A percentile compares a stretch with the other conserved stretches of the same genome.
phyloP scores from a whole-genome alignment of 2,329 filamentous ascomycete species.

The Fusarium pseudonygamai region DNA sequence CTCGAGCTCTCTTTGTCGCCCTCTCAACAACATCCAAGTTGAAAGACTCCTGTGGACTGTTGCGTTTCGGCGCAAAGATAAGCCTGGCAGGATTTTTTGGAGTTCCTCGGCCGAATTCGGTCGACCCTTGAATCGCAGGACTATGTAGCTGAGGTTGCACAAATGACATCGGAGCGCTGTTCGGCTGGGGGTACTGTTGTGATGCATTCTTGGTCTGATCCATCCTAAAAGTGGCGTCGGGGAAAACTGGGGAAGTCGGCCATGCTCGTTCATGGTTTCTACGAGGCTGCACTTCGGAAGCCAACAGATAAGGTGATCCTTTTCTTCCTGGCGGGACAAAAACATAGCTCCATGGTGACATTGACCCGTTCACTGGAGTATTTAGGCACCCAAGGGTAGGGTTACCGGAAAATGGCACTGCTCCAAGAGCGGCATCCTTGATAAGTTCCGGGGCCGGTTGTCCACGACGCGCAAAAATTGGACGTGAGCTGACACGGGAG shows the following conservation, averaged over 20 bases:
- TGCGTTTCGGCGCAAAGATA: slow-evolving; percentile 11
- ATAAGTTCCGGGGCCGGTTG: neutral
- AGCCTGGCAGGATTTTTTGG: neutral
- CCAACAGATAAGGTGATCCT: slow-evolving; percentile 46
- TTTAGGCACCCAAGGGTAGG: neutral
- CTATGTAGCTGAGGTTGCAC: slow-evolving; percentile 24
- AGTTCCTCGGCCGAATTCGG: slow-evolving; percentile 15
- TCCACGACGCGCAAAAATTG: neutral
- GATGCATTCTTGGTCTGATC: slow-evolving; percentile 52
- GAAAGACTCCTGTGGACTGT: slow-evolving; percentile 17
- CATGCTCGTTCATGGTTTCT: slow-evolving; percentile 49
- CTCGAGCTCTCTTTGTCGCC: slow-evolving; percentile 56
- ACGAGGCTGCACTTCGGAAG: slow-evolving; percentile 53
- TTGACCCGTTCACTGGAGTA: neutral
- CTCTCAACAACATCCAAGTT: slow-evolving; percentile 43
- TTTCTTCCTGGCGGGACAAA: neutral
- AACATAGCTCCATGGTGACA: neutral
- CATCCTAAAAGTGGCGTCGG: slow-evolving; percentile 7
- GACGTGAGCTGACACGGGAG: slow-evolving; percentile 49
- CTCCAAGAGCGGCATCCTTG: too few relatives aligned
- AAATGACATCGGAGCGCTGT: slow-evolving; percentile 28
- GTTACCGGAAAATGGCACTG: neutral
- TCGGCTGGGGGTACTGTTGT: slow-evolving; percentile 49
- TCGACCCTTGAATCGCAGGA: slow-evolving; percentile 5
- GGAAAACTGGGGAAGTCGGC: slow-evolving; percentile 27